Conservation (phyloP, 345 rosid genomes). For the Mallotus nudiflorus region DNA sequence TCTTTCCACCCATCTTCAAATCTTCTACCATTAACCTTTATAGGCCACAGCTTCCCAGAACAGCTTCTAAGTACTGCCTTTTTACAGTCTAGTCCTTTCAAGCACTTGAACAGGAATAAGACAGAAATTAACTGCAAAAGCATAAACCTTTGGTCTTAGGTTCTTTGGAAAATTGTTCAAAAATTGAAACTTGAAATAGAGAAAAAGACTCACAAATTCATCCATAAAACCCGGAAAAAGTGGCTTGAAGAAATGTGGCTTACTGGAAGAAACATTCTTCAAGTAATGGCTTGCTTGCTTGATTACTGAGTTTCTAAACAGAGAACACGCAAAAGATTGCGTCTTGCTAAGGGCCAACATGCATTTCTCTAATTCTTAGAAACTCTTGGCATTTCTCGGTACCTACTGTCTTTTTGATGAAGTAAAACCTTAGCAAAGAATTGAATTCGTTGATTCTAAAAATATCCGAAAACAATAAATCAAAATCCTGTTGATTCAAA, state of each 20-base stretch:
- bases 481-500: no score
- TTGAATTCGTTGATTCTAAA: no score
- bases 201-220: neutral
- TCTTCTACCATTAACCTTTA: conserved; percentile 7
- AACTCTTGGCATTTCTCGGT: no score
- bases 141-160: neutral
- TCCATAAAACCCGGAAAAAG: conserved; percentile 17
- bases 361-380: no score
- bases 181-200: neutral
- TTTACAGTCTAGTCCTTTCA: conserved; percentile 3
- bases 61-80: conserved; percentile 8
- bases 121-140: conserved; percentile 18
- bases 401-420: no score
- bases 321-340: no score
- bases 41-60: conserved; percentile 14
- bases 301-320: no score
- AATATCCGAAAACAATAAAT: no score
- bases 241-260: conserved; percentile 24
- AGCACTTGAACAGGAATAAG: conserved; percentile 10
- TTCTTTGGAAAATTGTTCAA: no score
- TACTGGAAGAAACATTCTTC: neutral
- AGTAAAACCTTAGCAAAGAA: no score
- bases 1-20: conserved; percentile 25
- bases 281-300: neutral
- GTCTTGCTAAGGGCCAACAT: no score